Conservation (phyloP, 108 stramenopile genomes). For the Aureococcus anophagefferens region DNA sequence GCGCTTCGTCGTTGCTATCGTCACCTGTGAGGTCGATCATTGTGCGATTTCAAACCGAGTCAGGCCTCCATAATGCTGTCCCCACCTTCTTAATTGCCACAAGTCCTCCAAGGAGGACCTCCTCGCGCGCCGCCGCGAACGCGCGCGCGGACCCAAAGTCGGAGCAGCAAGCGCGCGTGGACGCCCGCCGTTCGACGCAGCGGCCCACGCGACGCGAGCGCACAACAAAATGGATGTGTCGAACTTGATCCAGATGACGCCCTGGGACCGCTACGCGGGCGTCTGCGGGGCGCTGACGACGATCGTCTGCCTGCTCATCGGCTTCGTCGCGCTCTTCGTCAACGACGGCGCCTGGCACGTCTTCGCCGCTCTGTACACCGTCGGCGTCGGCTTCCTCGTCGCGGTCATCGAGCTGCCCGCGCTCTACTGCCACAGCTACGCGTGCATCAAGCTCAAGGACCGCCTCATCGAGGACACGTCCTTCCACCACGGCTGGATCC, state of each 20-base stretch:
- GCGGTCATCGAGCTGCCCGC: neutral
- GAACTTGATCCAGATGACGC: neutral
- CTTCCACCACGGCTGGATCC: constrained; percentile 3
- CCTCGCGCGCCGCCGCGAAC: too few species aligned
- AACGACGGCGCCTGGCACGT: neutral
- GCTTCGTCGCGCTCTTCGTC: neutral
- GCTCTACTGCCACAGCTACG: neutral
- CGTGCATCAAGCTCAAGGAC: neutral
- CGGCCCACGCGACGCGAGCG: too few species aligned
- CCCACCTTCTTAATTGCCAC: too few species aligned
- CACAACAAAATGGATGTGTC: too few species aligned
- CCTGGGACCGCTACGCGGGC: neutral
- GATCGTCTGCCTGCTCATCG: neutral
- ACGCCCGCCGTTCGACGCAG: too few species aligned
- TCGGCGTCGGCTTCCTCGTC: neutral
- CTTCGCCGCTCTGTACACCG: neutral
- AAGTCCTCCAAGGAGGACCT: too few species aligned
- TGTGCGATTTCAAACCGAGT: too few species aligned
- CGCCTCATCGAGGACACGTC: neutral
- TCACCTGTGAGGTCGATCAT: too few species aligned
- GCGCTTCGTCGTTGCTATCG: too few species aligned
- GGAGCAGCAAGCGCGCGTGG: too few species aligned
- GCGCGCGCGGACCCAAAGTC: too few species aligned
- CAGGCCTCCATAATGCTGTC: too few species aligned
- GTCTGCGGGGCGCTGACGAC: neutral